Base-by-base conservation (phyloP, 768 basidiomycete species). In the Polyporus arcularius region DNA sequence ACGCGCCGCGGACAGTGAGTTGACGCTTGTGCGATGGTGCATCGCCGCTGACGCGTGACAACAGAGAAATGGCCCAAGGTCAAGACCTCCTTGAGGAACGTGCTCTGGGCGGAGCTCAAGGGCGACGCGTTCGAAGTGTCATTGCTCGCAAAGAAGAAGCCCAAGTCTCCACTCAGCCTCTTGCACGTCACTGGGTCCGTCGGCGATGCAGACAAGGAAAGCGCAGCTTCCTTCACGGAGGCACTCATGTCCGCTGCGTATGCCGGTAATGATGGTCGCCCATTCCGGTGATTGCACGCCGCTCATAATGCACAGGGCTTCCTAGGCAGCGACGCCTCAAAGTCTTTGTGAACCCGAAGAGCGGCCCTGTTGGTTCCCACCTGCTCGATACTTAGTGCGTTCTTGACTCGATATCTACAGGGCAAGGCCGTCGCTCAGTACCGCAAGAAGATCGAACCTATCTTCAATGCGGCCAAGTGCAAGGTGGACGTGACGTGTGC, bases 341-440 rank as follows among this genome's bases (percentile, higher is more conserved):
- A 62, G 80, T 94, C 8, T 69, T 96, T 45, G 79, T 96, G 41
- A 96, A 95, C 71, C 94, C 94, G 9, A 74, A 80, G 57, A 86
- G 93, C 53, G 94, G 94, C n/a, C 80, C 78, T 21, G 92, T 92
- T 69, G 32, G 87, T 77, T 21, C 18, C 6, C 16, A 50, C 11
- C 46, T 16, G 42, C 38, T 32, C 40, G 39, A n/a, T 6, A 54
- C 57, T 53, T 43, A 43, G 53, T 18, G 39, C 38, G 50, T 55
- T 58, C 60, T 28, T 16, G 32, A 57, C 48, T 54, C 39, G 62
- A 55, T 10, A 12, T 52, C 28, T 26, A 8, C 64, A 94, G 90
- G 86, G 89, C 56, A 87, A 85, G 69, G 88, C 81, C 0, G 73
- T 71, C 15, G 60, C 77, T 0, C 74, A 85, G 1, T 94, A 85